Conservation (phyloP, 2,329 filamentous ascomycete genomes). For the Niveomyces coronatus region DNA sequence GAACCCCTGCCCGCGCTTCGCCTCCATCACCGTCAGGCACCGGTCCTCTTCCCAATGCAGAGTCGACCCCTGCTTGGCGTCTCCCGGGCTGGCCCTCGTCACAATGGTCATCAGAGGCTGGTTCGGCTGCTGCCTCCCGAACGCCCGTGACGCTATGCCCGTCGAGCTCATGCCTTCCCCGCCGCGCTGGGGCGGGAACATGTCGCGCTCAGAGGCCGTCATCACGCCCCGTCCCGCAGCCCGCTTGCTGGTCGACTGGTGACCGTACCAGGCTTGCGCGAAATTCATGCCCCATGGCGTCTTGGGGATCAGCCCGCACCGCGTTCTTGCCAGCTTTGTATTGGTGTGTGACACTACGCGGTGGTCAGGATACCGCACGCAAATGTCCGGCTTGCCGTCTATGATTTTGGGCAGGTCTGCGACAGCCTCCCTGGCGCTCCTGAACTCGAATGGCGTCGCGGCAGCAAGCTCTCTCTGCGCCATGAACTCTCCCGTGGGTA, state of each 20-base stretch:
- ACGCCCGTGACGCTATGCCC: conserved; percentile 30
- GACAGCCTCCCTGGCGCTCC: conserved; percentile 43
- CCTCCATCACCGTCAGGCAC: conserved; percentile 54
- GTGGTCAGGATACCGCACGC: conserved; percentile 59
- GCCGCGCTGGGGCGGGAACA: conserved; percentile 31
- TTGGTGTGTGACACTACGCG: conserved; percentile 33
- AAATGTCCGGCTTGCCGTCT: conserved; percentile 51
- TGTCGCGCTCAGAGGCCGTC: conserved; percentile 25
- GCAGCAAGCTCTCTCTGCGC: conserved; percentile 32
- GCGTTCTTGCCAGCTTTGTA: conserved; percentile 27
- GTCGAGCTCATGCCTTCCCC: conserved; percentile 24
- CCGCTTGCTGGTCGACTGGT: conserved; percentile 11
- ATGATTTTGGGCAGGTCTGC: conserved; percentile 51
- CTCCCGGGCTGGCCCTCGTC: conserved; percentile 39
- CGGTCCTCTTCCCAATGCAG: conserved; percentile 60
- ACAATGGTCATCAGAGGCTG: conserved; percentile 53
- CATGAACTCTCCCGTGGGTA: conserved; percentile 51
- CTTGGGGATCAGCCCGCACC: conserved; percentile 49
- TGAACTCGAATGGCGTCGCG: conserved; percentile 49
- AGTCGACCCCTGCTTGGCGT: conserved; percentile 42
- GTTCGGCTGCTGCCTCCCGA: conserved; percentile 40
- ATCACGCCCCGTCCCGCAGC: conserved; percentile 20
- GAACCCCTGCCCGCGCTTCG: conserved; percentile 57
- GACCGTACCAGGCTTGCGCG: conserved; percentile 31
- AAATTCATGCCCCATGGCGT: conserved; percentile 46